Conservation (phyloP, 805 yeast genomes). For the Peterozyma xylosa region DNA sequence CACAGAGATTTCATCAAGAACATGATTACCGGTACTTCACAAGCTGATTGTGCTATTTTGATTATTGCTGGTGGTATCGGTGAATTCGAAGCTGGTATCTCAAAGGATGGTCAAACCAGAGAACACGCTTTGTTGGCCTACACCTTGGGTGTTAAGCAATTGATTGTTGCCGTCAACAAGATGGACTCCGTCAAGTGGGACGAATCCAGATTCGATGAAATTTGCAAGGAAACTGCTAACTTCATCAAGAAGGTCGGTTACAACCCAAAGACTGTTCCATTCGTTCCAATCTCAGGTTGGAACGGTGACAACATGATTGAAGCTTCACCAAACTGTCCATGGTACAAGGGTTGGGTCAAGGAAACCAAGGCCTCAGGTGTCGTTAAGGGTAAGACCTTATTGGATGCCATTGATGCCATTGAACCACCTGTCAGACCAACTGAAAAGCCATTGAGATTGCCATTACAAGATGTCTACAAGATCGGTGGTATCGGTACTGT, state of each 20-base stretch:
- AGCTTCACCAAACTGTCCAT: slow-evolving; percentile 72
- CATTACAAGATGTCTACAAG: slow-evolving; percentile 89
- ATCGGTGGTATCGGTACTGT: slow-evolving; percentile 89
- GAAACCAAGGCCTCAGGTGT: slow-evolving; percentile 66
- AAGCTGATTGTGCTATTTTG: slow-evolving; percentile 87
- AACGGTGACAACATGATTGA: slow-evolving; percentile 93
- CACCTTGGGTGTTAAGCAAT: slow-evolving; percentile 84
- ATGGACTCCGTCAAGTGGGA: slow-evolving; percentile 92
- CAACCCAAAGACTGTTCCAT: slow-evolving; percentile 76
- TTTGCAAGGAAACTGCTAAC: slow-evolving; percentile 67
- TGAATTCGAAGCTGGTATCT: slow-evolving; percentile 95
- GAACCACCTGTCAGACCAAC: slow-evolving; percentile 78
- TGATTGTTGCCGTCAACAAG: slow-evolving; percentile 89
- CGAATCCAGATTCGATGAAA: slow-evolving; percentile 73
- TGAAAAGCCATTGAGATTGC: slow-evolving; percentile 83
- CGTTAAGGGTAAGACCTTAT: slow-evolving; percentile 71
- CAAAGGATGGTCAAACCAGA: slow-evolving; percentile 92
- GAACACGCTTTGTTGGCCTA: slow-evolving; percentile 88
- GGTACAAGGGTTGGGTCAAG: slow-evolving; percentile 85
- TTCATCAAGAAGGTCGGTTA: slow-evolving; percentile 82
- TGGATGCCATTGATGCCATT: slow-evolving; percentile 79
- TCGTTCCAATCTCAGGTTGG: slow-evolving; percentile 91
- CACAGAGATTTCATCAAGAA: slow-evolving; percentile 96
- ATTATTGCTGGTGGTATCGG: slow-evolving; percentile 90
- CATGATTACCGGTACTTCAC: slow-evolving; percentile 93